A percentile compares a stretch with the other conserved stretches of the same genome.
Conservation (phyloP, 805 yeast genomes). For the Cyberlindnera amylophila region DNA sequence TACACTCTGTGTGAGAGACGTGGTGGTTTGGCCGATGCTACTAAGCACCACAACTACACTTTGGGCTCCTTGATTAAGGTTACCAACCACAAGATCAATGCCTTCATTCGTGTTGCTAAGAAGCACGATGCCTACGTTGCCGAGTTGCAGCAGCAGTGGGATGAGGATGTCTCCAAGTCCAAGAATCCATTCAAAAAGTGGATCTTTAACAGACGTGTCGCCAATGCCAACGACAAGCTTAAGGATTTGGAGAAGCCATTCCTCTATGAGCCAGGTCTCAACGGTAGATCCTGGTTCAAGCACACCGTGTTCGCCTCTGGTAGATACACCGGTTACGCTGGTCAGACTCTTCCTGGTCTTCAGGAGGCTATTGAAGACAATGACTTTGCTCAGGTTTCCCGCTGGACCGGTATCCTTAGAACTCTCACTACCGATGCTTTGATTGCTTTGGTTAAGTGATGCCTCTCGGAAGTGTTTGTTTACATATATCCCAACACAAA, state of each 20-base stretch:
- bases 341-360: slow-evolving; percentile 50
- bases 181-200: slow-evolving; percentile 32
- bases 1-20: slow-evolving; percentile 11
- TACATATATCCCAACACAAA: too few relatives aligned
- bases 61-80: slow-evolving; percentile 29
- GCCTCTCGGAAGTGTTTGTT: too few relatives aligned
- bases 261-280: slow-evolving; percentile 42
- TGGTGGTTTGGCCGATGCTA: slow-evolving; percentile 5
- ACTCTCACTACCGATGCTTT: slow-evolving; percentile 10
- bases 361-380: slow-evolving; percentile 50
- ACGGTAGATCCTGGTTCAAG: slow-evolving; percentile 49
- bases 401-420: slow-evolving; percentile 28
- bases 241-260: slow-evolving; percentile 43
- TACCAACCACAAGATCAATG: slow-evolving; percentile 27
- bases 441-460: slow-evolving; percentile 2
- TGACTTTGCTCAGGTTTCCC: slow-evolving; percentile 30
- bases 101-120: slow-evolving; percentile 22
- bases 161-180: slow-evolving; percentile 24
- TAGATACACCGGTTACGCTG: slow-evolving; percentile 53
- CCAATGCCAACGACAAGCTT: slow-evolving; percentile 33
- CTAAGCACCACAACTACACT: slow-evolving; percentile 13
- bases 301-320: slow-evolving; percentile 52
- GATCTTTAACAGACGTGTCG: slow-evolving; percentile 25
- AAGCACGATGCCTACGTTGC: slow-evolving; percentile 26
- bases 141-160: slow-evolving; percentile 27